Evolutionary conservation across 805 yeast genomes (phyloP), one percentile per base, ranked within the genome.

Genomic region (Teunomyces cretensis): DNA sequence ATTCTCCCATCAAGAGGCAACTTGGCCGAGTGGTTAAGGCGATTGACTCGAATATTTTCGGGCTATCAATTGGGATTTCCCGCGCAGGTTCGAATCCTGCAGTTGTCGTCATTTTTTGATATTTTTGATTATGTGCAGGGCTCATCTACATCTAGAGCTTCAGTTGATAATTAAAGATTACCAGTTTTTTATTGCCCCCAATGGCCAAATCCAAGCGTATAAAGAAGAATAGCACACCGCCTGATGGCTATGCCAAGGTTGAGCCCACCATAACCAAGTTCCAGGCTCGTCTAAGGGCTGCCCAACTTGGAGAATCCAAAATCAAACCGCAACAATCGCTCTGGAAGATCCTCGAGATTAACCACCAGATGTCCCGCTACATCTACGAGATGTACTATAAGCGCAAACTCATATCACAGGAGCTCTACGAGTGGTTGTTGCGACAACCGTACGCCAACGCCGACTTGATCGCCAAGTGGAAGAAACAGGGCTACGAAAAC

Each of bases 401-500:
- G 50, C 76, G 86, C 50, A 80, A 85, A 51, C 74, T 82, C 14
- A 86, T 90, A 14, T 75, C 85, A 1, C 67, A 72, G 40, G 84
- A 83, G 31, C 68, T 90, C 6, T 90, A 88, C 62, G 81, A 81
- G 36, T 90, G 89, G 85, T 66, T 89, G 15, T 56, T 88, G 37
- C 77, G 77, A 54, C 82, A 86, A 53, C 78, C 79, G 47, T 79
- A 80, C 50, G 86, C 79, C 2, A 92, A 90, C 58, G 78, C 71
- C 5, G 76, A 80, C 36, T 66, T 90, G 45, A 87, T 90, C 26
- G 92, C 96, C 16, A 90, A 70, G 50, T 85, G 91, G 91, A 81
- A 80, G 63, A 84, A 83, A 57, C 83, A 79, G 57, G 97, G 97
- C 8, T 90, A 90, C 61, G 97, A 90, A 58, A 78, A 84, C 45